phyloP scores from a whole-genome alignment of 1,139 yeast genomes.

The Pichia sp. region DNA sequence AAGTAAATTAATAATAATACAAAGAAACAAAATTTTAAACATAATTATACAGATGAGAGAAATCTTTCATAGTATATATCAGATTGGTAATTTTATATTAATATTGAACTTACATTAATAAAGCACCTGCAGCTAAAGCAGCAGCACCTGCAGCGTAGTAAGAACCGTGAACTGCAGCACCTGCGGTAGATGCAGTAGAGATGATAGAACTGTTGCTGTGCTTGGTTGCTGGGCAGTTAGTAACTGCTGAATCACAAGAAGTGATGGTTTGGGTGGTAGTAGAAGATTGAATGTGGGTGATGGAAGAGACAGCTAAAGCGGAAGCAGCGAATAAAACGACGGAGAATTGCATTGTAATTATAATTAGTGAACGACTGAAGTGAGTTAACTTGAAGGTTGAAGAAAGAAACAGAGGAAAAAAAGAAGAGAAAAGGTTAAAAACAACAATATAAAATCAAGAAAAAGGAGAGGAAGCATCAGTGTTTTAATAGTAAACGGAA shows the following conservation, averaged over 20 bases:
- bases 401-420: constrained; percentile 1
- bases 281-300: constrained; percentile 4
- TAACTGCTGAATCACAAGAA: constrained; percentile 11
- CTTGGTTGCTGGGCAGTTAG: constrained; percentile 15
- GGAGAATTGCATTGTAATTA: constrained; percentile 18
- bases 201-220: constrained; percentile 3
- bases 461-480: background rate
- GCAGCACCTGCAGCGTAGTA: constrained; percentile 27
- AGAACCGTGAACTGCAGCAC: constrained; percentile 17
- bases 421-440: background rate
- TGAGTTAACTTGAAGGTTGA: background rate
- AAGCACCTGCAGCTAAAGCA: constrained; percentile 27
- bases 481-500: background rate
- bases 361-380: constrained; percentile 10
- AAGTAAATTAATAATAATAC: background rate
- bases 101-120: constrained; percentile 24
- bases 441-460: background rate
- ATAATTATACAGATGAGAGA: background rate
- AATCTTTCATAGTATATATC: too few species aligned
- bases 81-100: background rate
- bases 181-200: constrained; percentile 16
- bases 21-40: too few species aligned
- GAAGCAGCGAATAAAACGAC: constrained; percentile 16
- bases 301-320: constrained; percentile 14
- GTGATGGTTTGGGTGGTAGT: constrained; percentile 15